Base-by-base conservation (phyloP, 371 early-diverging fungal genomes). In the Mortierella sp. region DNA sequence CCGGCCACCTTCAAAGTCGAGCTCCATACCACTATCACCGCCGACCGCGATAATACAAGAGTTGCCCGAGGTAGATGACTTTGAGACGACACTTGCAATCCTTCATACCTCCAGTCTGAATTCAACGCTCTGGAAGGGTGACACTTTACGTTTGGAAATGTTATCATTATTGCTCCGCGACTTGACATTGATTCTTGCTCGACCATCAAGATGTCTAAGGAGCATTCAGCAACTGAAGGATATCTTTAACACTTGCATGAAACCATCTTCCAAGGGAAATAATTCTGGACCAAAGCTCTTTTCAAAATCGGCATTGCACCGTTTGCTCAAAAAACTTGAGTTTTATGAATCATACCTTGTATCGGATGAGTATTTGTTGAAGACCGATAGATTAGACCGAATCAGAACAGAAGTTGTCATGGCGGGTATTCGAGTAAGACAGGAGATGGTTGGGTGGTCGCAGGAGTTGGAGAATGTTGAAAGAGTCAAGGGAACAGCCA, bases 111-210 rank as follows among this genome's bases (percentile, higher is more conserved):
- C 63, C 1, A 71, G 81, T 65, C 55, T 75, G 22, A 55, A 67
- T 9, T 80, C 81, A 29, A 75, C 64, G 34, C 62, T 75, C 4
- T 80, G 81, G 81, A 80, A 65, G 32, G 81, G 81, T 19, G 81
- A 80, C n/a, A 80, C 75, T 12, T 28, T 68, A 12, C 70, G 81
- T n/a, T 58, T 68, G 0, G 81, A 80, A 29, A 67, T 80, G 75
- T 40, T 75, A 3, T 63, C 68, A 7, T 49, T 80, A 5, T 64
- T 80, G 1, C 32, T 80, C 7, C 60, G 71, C 2, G 81, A 80
- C 31, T 22, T 80, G 42, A 66, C 72, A 3, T 47, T 80, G 31
- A 40, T 80, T 13, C 45, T 80, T 29, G 68, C 68, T 6, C 57
- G 56, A 10, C 81, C 75, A 9, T 67, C 71, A 2, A 51, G 81